These are phyloP conservation scores for Botrytis aclada DNA, from an alignment of 2,329 filamentous ascomycete species.

Conservation along the genomic window DNA sequence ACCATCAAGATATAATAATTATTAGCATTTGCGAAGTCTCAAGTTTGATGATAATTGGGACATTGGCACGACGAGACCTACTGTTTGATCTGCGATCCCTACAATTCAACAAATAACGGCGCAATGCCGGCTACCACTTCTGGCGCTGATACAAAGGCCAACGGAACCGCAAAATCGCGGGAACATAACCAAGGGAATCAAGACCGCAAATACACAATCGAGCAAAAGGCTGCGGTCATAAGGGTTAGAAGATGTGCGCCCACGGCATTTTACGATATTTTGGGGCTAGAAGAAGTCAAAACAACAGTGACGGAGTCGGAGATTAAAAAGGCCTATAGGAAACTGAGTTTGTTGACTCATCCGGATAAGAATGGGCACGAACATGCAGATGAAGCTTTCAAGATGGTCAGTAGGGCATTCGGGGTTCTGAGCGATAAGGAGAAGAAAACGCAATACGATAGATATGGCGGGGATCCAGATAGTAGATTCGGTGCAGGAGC, in stretches of 20 bases:
- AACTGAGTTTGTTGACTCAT: constrained; percentile 89
- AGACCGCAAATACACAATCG: constrained; percentile 73
- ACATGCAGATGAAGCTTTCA: constrained; percentile 95
- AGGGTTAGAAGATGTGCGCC: constrained; percentile 79
- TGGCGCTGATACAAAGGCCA: constrained; percentile 41
- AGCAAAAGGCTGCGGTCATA: constrained; percentile 88
- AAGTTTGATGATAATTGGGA: background rate
- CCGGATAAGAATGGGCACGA: constrained; percentile 98
- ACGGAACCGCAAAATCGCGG: constrained; percentile 41
- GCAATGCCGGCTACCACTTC: constrained; percentile 42
- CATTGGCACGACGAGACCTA: background rate
- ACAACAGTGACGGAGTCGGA: constrained; percentile 71
- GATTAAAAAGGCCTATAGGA: constrained; percentile 97
- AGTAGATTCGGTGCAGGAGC: constrained; percentile 68
- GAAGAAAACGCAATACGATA: constrained; percentile 85
- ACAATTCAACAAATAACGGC: constrained; percentile 14
- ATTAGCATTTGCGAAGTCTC: background rate
- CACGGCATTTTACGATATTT: constrained; percentile 94
- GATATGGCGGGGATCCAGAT: constrained; percentile 88
- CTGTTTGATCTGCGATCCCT: background rate
- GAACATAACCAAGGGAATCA: constrained; percentile 57
- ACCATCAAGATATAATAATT: background rate
- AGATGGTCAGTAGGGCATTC: constrained; percentile 94
- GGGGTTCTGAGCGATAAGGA: constrained; percentile 89
- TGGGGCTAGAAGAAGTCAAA: constrained; percentile 65